Conservation (phyloP, 257 asterid genomes). For the Forsythia suspensa region DNA sequence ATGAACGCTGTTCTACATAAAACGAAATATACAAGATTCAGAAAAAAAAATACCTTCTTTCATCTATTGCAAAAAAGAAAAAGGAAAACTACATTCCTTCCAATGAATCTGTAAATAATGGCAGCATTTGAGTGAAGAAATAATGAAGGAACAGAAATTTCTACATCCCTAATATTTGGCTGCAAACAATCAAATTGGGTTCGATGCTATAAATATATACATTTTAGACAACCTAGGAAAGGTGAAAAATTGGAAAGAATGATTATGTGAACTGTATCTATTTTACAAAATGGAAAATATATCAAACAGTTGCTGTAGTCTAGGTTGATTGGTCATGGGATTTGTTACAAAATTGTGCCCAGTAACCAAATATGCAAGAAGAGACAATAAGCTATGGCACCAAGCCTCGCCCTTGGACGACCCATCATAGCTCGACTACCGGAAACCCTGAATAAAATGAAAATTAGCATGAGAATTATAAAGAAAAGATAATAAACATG, state of each 20-base stretch:
- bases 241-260: slow-evolving; percentile 8
- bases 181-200: slow-evolving; percentile 55
- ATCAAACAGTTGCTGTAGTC: slow-evolving; percentile 1
- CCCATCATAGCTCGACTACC: slow-evolving; percentile 84
- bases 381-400: slow-evolving; percentile 75
- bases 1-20: too few relatives aligned
- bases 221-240: slow-evolving; percentile 25
- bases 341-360: slow-evolving; percentile 65
- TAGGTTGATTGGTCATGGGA: slow-evolving; percentile 20
- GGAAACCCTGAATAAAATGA: slow-evolving; percentile 66
- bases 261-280: slow-evolving; percentile 23
- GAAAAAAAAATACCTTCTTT: too few relatives aligned
- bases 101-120: background rate
- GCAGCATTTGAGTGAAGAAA: background rate
- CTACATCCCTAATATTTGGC: slow-evolving; percentile 56
- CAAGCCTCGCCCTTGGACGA: slow-evolving; percentile 88
- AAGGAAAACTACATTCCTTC: background rate
- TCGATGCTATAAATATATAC: slow-evolving; percentile 34
- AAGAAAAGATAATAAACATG: background rate
- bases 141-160: slow-evolving; percentile 32
- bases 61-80: too few relatives aligned
- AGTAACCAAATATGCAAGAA: slow-evolving; percentile 79
- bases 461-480: slow-evolving; percentile 19
- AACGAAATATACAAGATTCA: background rate
- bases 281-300: slow-evolving; percentile 32